A percentile compares a stretch with the other conserved stretches of the same genome.
Conservation (phyloP, 1,284 basidiomycete genomes). For the Pterulicium gracile region DNA sequence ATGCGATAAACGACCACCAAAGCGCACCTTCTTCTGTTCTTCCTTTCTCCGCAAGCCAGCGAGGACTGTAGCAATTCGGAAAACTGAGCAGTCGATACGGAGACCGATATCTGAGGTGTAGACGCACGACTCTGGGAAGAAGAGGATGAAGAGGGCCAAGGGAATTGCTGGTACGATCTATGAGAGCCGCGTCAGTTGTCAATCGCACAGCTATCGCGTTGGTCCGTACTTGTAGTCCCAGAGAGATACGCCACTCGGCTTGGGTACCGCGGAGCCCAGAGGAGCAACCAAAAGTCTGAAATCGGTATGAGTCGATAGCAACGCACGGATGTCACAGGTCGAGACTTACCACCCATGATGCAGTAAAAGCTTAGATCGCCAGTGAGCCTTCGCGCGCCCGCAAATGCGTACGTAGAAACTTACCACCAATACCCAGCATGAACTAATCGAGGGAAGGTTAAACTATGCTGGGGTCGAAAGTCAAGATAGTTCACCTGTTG, state of each 20-base stretch:
- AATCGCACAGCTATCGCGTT: neutral
- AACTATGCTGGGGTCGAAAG: too few species aligned
- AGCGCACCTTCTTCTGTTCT: conserved; percentile 29
- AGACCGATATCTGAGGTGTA: too few species aligned
- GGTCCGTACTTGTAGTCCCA: conserved; percentile 28
- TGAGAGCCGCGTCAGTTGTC: too few species aligned
- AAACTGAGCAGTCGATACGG: too few species aligned
- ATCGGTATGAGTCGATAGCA: neutral
- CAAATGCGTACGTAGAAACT: too few species aligned
- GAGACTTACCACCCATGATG: conserved; percentile 28
- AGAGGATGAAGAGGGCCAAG: conserved; percentile 40
- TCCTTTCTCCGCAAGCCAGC: conserved; percentile 52
- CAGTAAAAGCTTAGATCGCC: conserved; percentile 25
- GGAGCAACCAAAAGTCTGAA: conserved; percentile 27
- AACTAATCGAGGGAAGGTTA: too few species aligned
- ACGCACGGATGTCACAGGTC: neutral
- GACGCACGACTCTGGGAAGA: conserved; percentile 29
- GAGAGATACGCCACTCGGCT: conserved; percentile 43
- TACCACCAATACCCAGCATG: conserved; percentile 32
- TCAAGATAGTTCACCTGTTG: conserved; percentile 39
- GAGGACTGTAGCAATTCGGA: too few species aligned
- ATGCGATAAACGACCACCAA: too few species aligned
- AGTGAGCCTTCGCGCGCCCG: too few species aligned
- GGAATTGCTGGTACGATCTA: conserved; percentile 38
- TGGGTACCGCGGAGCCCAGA: conserved; percentile 23